Conservation (phyloP, 352 stramenopile genomes). For the Phytophthora pisi region DNA sequence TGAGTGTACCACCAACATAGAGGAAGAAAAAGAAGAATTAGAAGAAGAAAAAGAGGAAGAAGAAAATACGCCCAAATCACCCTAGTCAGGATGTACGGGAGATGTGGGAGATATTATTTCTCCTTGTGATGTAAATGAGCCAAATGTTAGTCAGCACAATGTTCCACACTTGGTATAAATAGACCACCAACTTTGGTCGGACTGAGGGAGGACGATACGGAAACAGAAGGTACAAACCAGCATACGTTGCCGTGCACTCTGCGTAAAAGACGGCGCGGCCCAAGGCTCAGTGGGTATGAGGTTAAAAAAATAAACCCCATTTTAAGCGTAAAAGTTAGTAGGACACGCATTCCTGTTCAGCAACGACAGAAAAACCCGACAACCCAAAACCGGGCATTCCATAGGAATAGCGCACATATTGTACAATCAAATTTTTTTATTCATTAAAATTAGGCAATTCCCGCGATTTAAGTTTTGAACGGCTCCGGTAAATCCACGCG, state of each 20-base stretch:
- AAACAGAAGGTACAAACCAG: neutral
- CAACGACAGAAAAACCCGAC: no score
- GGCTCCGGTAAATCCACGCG: no score
- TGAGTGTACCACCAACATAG: neutral
- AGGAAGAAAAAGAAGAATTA: neutral
- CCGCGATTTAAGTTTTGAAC: no score
- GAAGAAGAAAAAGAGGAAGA: neutral
- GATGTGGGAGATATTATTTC: neutral
- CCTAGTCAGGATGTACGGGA: neutral
- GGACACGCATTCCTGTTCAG: neutral
- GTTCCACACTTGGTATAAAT: neutral
- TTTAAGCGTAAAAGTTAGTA: neutral
- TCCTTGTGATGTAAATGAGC: neutral
- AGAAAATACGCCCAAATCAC: neutral
- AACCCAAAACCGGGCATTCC: no score
- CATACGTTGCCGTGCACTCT: neutral
- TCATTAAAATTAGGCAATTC: no score
- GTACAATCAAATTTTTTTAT: no score
- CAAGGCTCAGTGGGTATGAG: neutral
- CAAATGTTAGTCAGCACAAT: neutral
- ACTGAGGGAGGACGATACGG: neutral
- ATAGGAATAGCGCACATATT: no score
- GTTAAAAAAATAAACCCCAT: neutral
- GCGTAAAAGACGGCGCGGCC: neutral
- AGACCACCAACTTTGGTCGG: neutral